Base-by-base conservation (phyloP, 2,329 filamentous ascomycete species). In the Exophiala sp. region DNA sequence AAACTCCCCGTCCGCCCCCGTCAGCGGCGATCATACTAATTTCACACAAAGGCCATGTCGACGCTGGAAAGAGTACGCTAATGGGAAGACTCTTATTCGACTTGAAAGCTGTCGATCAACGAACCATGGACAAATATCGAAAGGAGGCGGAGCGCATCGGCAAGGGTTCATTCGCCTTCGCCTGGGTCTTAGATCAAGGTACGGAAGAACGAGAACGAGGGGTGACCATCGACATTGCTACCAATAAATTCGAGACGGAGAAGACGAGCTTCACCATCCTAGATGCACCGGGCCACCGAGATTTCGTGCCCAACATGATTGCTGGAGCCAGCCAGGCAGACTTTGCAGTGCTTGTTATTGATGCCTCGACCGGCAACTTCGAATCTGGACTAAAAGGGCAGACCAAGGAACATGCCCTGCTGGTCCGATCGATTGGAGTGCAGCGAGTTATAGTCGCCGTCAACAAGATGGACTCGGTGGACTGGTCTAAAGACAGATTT, bases 291-390 rank as follows among this genome's bases (percentile, higher is more conserved):
- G 93, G 93, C 0, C 93, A 98, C 68, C 80, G 83, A 53, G 93
- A 98, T 65, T 98, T 97, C 64, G 89, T 98, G 16, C 93, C 93
- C 0, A 98, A 96, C 67, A 98, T 98, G 93, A 96, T 98, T 65
- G 91, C 91, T 1, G 93, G 93, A 11, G 89, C 91, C 2, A 93
- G 87, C 52, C 91, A 96, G 68, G 94, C 93, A 8, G 93, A 98
- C 66, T 93, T 97, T 67, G 93, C 90, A 0, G 85, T 98, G 0
- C 74, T 98, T 2, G 93, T 98, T 16, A 88, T 98, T 53, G 93
- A 98, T 65, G 86, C 91, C 3, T 85, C 86, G 50, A 88, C 81
- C 0, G 93, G 91, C 27, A 90, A 90, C 27, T 96, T 97, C 58
- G 93, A 98, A 66, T 89, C 88, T 2, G 94, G 93, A 0, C 73